Conservation (phyloP, 2,329 filamentous ascomycete genomes). For the Cryoendolithus antarcticus region DNA sequence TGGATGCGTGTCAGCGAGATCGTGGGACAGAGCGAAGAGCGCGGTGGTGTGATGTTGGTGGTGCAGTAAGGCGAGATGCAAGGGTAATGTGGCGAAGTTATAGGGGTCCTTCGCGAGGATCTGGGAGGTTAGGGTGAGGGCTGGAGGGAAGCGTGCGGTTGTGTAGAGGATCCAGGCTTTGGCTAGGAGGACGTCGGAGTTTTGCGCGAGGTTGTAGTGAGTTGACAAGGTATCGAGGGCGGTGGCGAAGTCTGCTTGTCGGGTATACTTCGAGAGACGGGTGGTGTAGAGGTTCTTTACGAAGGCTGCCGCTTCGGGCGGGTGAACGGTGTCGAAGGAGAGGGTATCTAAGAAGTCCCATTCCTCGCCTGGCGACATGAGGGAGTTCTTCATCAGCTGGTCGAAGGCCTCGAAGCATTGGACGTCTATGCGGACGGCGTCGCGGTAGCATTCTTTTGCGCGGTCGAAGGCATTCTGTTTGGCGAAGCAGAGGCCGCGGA, state of each 20-base stretch:
- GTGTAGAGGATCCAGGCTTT: slow-evolving; percentile 87
- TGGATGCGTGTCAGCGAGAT: slow-evolving; percentile 81
- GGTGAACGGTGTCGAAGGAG: slow-evolving; percentile 73
- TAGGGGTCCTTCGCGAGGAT: slow-evolving; percentile 77
- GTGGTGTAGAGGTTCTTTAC: slow-evolving; percentile 95
- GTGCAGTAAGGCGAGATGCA: slow-evolving; percentile 83
- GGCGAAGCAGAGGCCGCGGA: slow-evolving; percentile 85
- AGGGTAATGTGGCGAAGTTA: slow-evolving; percentile 76
- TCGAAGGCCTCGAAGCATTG: slow-evolving; percentile 98
- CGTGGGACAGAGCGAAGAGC: slow-evolving; percentile 83
- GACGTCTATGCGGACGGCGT: slow-evolving; percentile 90
- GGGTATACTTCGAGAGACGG: slow-evolving; percentile 85
- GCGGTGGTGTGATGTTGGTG: slow-evolving; percentile 78
- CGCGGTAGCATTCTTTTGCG: slow-evolving; percentile 97
- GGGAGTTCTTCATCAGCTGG: slow-evolving; percentile 89
- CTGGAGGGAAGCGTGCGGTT: slow-evolving; percentile 84
- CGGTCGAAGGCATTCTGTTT: slow-evolving; percentile 96
- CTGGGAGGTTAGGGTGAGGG: slow-evolving; percentile 68
- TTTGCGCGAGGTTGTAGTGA: slow-evolving; percentile 76
- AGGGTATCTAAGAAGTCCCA: slow-evolving; percentile 79
- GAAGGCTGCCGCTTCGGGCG: slow-evolving; percentile 84
- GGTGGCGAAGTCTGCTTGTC: slow-evolving; percentile 66
- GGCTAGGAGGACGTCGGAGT: slow-evolving; percentile 81
- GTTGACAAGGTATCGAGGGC: slow-evolving; percentile 86
- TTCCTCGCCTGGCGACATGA: slow-evolving; percentile 82